These are phyloP conservation scores for Apiotrichum montevideense DNA, from an alignment of 1,284 basidiomycete genomes.

Conservation along the genomic window DNA sequence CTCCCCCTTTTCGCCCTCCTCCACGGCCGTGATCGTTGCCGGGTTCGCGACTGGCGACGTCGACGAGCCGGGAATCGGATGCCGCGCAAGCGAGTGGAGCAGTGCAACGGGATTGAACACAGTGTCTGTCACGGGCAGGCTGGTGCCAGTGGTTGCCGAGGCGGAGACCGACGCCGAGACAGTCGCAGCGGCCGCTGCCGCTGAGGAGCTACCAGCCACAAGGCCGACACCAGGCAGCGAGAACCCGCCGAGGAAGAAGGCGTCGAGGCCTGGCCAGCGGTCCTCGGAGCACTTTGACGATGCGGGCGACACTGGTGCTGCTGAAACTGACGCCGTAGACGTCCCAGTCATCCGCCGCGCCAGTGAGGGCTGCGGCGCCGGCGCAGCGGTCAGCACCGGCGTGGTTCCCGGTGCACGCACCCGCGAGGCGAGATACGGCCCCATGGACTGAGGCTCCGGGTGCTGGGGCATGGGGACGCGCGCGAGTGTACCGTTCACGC, in stretches of 20 bases:
- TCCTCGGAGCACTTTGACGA: neutral
- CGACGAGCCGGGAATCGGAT: constrained; percentile 1
- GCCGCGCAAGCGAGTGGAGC: neutral
- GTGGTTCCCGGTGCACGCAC: neutral
- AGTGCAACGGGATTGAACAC: neutral
- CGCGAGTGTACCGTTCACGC: neutral
- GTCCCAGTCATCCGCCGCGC: neutral
- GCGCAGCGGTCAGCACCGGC: neutral
- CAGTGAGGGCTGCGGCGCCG: neutral
- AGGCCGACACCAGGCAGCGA: neutral
- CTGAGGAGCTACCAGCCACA: neutral
- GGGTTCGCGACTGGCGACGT: neutral
- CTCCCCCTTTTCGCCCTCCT: no score
- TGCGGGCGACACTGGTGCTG: neutral
- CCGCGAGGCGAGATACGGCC: neutral
- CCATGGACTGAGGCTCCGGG: neutral
- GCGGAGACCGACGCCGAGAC: neutral
- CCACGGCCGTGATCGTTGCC: neutral
- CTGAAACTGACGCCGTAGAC: neutral
- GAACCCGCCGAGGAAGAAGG: neutral
- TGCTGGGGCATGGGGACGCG: neutral
- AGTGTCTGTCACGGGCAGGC: neutral
- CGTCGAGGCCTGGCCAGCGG: neutral
- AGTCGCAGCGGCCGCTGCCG: no score
- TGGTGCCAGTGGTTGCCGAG: neutral